Conservation (phyloP, 106 monocot species). For the Posidonia australis region DNA sequence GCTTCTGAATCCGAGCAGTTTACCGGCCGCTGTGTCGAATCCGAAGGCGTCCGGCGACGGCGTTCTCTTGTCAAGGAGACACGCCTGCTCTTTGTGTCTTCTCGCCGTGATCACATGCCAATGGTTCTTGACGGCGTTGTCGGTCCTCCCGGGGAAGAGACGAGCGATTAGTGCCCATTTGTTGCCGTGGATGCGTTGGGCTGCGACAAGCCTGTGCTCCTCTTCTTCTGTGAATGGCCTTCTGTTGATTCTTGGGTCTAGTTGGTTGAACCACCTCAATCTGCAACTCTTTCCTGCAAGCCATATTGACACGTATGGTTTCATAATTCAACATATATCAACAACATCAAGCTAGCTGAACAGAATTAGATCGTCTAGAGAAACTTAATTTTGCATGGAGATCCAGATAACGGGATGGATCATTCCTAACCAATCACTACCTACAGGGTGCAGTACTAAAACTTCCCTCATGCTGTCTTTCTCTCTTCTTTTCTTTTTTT, state of each 20-base stretch:
- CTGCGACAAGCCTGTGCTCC: constrained; percentile 56
- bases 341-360: too few species aligned
- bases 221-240: constrained; percentile 77
- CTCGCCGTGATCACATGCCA: constrained; percentile 88
- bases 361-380: too few species aligned
- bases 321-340: too few species aligned
- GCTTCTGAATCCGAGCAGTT: too few species aligned
- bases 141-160: constrained; percentile 79
- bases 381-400: too few species aligned
- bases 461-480: too few species aligned
- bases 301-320: background rate
- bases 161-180: constrained; percentile 82
- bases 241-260: constrained; percentile 73
- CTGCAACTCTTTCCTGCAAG: constrained; percentile 81
- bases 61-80: background rate
- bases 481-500: too few species aligned
- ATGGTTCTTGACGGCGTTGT: constrained; percentile 91
- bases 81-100: constrained; percentile 29
- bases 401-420: too few species aligned
- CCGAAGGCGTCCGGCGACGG: background rate
- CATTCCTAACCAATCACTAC: too few species aligned
- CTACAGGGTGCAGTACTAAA: too few species aligned
- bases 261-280: constrained; percentile 91
- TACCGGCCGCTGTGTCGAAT: too few species aligned
- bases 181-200: constrained; percentile 71